These are phyloP conservation scores for Neoarthrinium moseri DNA, from an alignment of 2,329 filamentous ascomycete genomes.

Conservation along the genomic window DNA sequence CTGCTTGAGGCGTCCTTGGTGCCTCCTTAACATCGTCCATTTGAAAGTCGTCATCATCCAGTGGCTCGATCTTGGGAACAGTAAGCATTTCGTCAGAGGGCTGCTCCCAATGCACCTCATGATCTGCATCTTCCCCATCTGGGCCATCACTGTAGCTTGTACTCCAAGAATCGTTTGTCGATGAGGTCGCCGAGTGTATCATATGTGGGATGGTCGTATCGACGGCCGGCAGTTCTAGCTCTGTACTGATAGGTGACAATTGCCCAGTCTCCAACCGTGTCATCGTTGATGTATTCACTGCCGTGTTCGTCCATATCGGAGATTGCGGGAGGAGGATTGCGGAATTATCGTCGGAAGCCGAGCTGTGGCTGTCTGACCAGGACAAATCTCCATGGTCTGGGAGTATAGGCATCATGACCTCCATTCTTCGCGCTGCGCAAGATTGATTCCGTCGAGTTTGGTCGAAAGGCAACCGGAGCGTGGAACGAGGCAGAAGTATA, in stretches of 20 bases:
- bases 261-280: constrained; percentile 42
- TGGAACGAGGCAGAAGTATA: not conserved
- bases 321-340: constrained; percentile 32
- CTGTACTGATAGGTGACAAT: constrained; percentile 53
- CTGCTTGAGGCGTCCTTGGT: too few species aligned
- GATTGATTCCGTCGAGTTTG: too few species aligned
- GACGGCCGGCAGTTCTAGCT: constrained; percentile 38
- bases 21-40: constrained; percentile 51
- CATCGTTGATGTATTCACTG: constrained; percentile 13
- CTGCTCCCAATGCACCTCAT: constrained; percentile 47
- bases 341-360: constrained; percentile 42
- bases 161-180: constrained; percentile 44
- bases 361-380: constrained; percentile 46
- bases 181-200: constrained; percentile 45
- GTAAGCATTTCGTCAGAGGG: constrained; percentile 43
- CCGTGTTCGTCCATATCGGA: constrained; percentile 32
- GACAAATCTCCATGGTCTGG: constrained; percentile 40
- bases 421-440: constrained; percentile 45
- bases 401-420: constrained; percentile 40
- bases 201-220: constrained; percentile 38
- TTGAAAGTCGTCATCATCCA: constrained; percentile 54
- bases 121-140: constrained; percentile 35
- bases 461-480: too few species aligned
- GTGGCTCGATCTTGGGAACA: constrained; percentile 56
- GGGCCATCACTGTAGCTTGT: constrained; percentile 34